Base-by-base conservation (phyloP, 164 flowering plant species). In the Chimonanthus salicifolius region DNA sequence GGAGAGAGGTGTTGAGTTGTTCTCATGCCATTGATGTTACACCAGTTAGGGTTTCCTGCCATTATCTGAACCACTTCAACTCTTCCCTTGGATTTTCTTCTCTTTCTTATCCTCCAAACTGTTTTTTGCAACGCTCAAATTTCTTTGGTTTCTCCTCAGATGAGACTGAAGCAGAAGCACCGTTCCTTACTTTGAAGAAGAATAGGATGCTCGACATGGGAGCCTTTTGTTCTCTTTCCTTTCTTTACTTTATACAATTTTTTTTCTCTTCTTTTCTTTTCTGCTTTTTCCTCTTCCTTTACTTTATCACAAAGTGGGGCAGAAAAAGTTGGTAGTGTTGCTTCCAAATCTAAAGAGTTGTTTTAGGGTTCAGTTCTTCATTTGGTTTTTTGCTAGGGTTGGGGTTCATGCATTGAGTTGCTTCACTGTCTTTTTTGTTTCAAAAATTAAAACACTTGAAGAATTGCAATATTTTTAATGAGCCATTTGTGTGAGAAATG, bases 11-110 rank as follows among this genome's bases (percentile, higher is more conserved):
- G 84, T 44, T 75, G 82, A 68, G 86, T 85, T 65, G 83, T 78
- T 11, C 77, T 67, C 80, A 78, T 82, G 86, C 70, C 78, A 70
- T 82, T 84, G 68, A 86, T 82, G 78, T 78, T 88, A 93, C 96
- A 91, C 94, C 89, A 87, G 72, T 79, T 87, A 78, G 92, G 90
- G 87, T 84, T 90, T 79, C 90, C 92, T 43, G 88, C 85, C 88
- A 86, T 83, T 85, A 87, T 81, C 78, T 89, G 89, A 71, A 63
- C 69, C 74, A 33, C 86, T 82, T 63, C 90, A 72, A 81, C 87
- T 86, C 91, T 86, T 88, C 68, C 69, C 73, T 74, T 62, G 33
- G 33, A 33, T 33, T 43, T n/a, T 49, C 48, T 70, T 46, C 54
- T 20, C 63, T 70, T 70, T 68, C 49, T 58, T 9, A 63, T 6